Evolutionary conservation across 2,329 filamentous ascomycete genomes (phyloP).

Genomic region (Colletotrichum phormii): DNA sequence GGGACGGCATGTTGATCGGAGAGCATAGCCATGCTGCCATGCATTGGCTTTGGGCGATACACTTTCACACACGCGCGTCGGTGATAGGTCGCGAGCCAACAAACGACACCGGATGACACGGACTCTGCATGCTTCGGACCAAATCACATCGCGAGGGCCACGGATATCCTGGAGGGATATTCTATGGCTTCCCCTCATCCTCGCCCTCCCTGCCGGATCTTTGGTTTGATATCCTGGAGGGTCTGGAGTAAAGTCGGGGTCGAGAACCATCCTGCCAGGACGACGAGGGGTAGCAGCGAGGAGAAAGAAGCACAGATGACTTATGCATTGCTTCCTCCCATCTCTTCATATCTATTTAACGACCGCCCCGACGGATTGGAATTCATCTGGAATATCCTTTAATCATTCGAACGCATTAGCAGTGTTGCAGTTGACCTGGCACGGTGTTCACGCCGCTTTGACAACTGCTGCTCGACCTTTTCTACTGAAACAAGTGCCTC

Average conservation of each 20-base stretch:
- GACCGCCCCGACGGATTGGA: constrained; percentile 13
- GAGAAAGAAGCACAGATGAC: not conserved
- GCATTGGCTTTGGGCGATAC: constrained; percentile 26
- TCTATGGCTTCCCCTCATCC: constrained; percentile 26
- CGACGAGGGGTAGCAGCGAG: not conserved
- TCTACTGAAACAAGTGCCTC: not conserved
- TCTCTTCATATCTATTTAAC: constrained; percentile 29
- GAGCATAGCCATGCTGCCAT: constrained; percentile 30
- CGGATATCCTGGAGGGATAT: constrained; percentile 11
- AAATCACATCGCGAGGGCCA: constrained; percentile 20
- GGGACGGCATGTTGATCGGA: constrained; percentile 30
- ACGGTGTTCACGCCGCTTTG: constrained; percentile 23
- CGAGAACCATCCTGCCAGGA: constrained; percentile 16
- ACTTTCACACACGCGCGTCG: constrained; percentile 28
- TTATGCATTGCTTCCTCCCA: not conserved
- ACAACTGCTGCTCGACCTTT: not conserved
- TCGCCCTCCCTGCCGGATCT: constrained; percentile 18
- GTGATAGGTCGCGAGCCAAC: constrained; percentile 27
- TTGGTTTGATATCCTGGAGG: constrained; percentile 22
- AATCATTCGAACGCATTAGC: not conserved
- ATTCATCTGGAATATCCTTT: not conserved
- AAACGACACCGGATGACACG: constrained; percentile 31
- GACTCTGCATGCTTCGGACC: constrained; percentile 22
- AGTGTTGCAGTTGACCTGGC: constrained; percentile 27
- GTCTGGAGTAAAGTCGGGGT: constrained; percentile 35